Conservation (phyloP, 1,284 basidiomycete genomes). For the Pholiota adiposa region DNA sequence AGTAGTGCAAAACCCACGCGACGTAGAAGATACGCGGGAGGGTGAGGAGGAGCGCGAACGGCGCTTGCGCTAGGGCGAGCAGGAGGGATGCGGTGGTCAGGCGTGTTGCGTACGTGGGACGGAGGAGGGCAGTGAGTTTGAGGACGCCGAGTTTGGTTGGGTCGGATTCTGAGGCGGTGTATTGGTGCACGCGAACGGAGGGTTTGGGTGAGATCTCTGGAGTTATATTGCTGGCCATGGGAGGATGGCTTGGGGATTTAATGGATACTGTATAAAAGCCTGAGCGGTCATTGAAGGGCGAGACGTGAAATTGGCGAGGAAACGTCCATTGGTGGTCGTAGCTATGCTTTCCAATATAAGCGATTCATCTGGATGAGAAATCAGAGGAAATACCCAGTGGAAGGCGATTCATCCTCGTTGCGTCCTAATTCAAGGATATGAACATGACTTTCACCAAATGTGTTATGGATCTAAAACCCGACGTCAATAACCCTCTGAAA, state of each 20-base stretch:
- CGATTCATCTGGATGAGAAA: background rate
- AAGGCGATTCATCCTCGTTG: conserved; percentile 43
- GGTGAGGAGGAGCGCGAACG: conserved; percentile 63
- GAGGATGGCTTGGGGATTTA: conserved; percentile 48
- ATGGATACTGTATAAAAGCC: conserved; percentile 68
- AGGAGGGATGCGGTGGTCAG: conserved; percentile 50
- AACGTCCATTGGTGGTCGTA: conserved; percentile 77
- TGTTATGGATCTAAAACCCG: conserved; percentile 71
- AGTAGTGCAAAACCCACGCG: conserved; percentile 71
- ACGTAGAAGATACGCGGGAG: conserved; percentile 68
- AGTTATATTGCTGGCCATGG: conserved; percentile 23
- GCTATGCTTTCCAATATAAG: conserved; percentile 33
- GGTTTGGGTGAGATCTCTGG: conserved; percentile 34
- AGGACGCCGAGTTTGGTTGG: conserved; percentile 36
- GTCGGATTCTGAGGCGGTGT: conserved; percentile 26
- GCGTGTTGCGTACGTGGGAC: conserved; percentile 40
- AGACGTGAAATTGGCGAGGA: conserved; percentile 76
- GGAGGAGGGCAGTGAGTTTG: conserved; percentile 55
- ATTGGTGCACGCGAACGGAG: conserved; percentile 50
- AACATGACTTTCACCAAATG: conserved; percentile 75
- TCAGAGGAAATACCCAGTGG: conserved; percentile 40
- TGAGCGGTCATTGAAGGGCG: conserved; percentile 78
- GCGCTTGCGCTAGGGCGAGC: conserved; percentile 47
- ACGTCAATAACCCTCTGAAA: conserved; percentile 5
- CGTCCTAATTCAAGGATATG: conserved; percentile 54